Evolutionary conservation across 1,284 basidiomycete species (phyloP), one percentile per base, ranked within the genome.

Genomic region (Ustilago hordei): DNA sequence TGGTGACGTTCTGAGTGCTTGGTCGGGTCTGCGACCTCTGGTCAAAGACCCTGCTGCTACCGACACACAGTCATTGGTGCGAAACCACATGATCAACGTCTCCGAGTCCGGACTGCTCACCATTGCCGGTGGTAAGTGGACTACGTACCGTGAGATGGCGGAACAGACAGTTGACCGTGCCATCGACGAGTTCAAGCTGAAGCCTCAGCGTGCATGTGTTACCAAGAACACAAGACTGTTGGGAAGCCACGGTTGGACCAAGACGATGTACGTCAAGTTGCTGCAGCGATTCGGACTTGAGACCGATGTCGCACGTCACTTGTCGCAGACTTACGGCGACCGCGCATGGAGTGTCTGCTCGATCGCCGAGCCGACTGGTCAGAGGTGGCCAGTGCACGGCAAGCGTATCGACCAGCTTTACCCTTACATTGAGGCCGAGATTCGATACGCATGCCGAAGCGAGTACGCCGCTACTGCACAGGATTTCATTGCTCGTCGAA

Each of bases 101-200:
- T 91, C 90, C 60, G 89, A 90, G 36, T 91, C 91, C 74, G 95
- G 95, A 23, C 88, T 99, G 78, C 87, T 99, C 69, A 98, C 95
- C 19, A 96, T 98, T 81, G 95, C 95, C 8, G 96, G 96, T 54
- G 96, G 96, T 6, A 99, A 98, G 87, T 99, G 96, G 96, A 99
- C 96, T 60, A 98, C 96, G 35, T 99, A 98, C 87, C 81, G 84
- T 36, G 92, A 92, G 59, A 98, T 98, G 96, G 95, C 96, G 36
- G 91, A 95, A 88, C 95, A 99, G 89, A 94, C 95, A 0, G 92
- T 98, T 55, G 93, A 98, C 87, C 89, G 90, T 66, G 96, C 95
- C 11, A 89, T 98, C 75, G 90, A 93, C 86, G 90, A 90, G 63
- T 98, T 93, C 87, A 88, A 87, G 36, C 87, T 95, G 58, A 87